Conservation (phyloP, 352 stramenopile species). For the Phytophthora palmivora region DNA sequence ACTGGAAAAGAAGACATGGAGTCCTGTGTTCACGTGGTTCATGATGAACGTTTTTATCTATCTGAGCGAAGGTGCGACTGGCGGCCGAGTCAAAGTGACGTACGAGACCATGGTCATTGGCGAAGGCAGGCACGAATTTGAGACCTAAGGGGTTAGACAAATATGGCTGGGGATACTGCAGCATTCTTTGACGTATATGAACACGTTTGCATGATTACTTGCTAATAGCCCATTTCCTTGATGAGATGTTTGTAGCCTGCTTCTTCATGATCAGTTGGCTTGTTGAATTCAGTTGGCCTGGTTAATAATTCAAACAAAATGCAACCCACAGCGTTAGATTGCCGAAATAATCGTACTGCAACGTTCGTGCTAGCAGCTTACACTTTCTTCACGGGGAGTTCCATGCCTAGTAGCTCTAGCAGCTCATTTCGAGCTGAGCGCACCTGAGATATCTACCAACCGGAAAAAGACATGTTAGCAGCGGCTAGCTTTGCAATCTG, state of each 20-base stretch:
- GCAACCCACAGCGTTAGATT: too few relatives aligned
- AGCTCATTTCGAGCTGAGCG: constrained; percentile 66
- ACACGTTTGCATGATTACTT: constrained; percentile 11
- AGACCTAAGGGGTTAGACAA: constrained; percentile 23
- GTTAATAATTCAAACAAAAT: too few relatives aligned
- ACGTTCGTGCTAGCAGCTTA: constrained; percentile 33
- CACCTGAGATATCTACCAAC: constrained; percentile 53
- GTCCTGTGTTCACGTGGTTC: constrained; percentile 77
- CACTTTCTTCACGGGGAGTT: constrained; percentile 63
- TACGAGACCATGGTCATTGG: constrained; percentile 57
- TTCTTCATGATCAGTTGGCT: constrained; percentile 12
- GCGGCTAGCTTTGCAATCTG: neutral
- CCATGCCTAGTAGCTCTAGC: constrained; percentile 69
- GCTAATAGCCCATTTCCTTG: constrained; percentile 81
- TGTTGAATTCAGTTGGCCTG: constrained; percentile 8
- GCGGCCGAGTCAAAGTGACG: constrained; percentile 68
- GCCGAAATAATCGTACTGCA: neutral
- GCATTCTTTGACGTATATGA: constrained; percentile 12
- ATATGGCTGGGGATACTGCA: constrained; percentile 18
- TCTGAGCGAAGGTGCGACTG: constrained; percentile 76
- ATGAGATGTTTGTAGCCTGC: constrained; percentile 69
- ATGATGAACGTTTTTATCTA: constrained; percentile 86
- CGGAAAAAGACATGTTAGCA: neutral
- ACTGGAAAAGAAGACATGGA: constrained; percentile 66
- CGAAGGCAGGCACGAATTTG: constrained; percentile 34